Evolutionary conservation across 768 basidiomycete species (phyloP), one percentile per base, ranked within the genome.

Genomic region (Leccinellum luteum): DNA sequence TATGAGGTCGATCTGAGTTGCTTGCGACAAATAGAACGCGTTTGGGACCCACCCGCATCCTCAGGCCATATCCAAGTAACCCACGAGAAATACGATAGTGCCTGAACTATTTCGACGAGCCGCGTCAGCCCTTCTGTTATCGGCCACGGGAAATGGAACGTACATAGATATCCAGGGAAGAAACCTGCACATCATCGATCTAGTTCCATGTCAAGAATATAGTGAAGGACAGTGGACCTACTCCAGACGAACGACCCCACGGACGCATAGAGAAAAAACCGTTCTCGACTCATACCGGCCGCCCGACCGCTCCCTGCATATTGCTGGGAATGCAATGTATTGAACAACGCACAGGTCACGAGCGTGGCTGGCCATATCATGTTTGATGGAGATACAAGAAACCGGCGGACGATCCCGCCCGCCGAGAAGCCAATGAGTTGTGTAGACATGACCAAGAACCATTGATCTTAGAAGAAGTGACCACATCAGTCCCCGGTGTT

Each of bases 371-470:
- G 90, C 90, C 90, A 92, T 68, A 92, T 87, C 88, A 76, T 72
- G 28, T 70, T 71, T 3, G 71, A 27, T 60, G 76, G 91, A 61
- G 63, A 83, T 66, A 76, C 90, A 35, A 92, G 79, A 79, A 92
- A 92, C 15, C 90, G 85, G 30, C 87, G 82, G 7, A 81, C 79
- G 35, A 89, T 73, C 13, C 90, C 89, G 48, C 90, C 90, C 55
- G 92, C 83, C 4, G 89, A 91, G 76, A 92, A 92, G 12, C 92
- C 90, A 54, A 92, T 90, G 53, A 90, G 75, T 65, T 88, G 86
- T 1, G 85, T 85, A 30, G 83, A 86, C 74, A 91, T 83, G 27
- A 92, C 86, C 23, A 91, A 73, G 70, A 91, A 82, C 85, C 89
- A 88, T 73, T 90, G 87, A 71, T 91, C 89, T n/a, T 81, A 60